Percentiles rank a stretch among this genome's conserved stretches.
These are phyloP conservation scores for Symbiodinium pilosum DNA, from an alignment of 73 alveolate species.

Conservation along the genomic window DNA sequence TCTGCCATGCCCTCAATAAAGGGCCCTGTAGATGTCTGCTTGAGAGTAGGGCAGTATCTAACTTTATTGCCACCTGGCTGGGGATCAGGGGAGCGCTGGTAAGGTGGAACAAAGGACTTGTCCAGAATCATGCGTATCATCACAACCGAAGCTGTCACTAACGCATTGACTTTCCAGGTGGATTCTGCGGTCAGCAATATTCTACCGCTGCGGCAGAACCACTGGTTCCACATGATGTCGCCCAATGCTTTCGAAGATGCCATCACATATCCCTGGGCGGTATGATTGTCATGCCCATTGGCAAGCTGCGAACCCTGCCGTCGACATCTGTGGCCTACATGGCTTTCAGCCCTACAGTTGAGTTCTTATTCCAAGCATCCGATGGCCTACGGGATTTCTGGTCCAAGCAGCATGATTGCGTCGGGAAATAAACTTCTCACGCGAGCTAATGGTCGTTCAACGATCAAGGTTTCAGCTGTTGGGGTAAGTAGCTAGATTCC, in stretches of 20 bases:
- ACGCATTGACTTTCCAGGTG: not conserved
- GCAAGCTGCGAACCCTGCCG: not conserved
- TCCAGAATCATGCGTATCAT: not conserved
- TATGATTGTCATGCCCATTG: not conserved
- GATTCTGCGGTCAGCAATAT: not conserved
- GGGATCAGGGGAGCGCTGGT: no score
- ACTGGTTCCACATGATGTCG: not conserved
- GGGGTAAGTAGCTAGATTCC: no score
- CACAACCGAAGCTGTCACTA: not conserved
- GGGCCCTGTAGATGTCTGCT: no score
- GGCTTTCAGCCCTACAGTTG: not conserved
- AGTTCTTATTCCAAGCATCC: no score
- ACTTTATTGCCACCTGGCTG: no score
- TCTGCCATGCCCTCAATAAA: no score
- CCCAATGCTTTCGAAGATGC: not conserved
- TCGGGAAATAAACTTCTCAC: not conserved
- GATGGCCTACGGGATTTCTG: no score
- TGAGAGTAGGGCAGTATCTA: no score
- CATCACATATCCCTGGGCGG: not conserved
- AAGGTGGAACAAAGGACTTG: no score
- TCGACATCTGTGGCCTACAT: not conserved
- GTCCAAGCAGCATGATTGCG: no score
- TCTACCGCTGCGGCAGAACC: constrained; percentile 4
- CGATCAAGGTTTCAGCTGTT: not conserved
- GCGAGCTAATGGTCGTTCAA: not conserved